Percentiles rank a stretch among this genome's conserved stretches.
Evolutionary conservation across 768 basidiomycete genomes (phyloP).

Genomic region (Hortiboletus campestris): DNA sequence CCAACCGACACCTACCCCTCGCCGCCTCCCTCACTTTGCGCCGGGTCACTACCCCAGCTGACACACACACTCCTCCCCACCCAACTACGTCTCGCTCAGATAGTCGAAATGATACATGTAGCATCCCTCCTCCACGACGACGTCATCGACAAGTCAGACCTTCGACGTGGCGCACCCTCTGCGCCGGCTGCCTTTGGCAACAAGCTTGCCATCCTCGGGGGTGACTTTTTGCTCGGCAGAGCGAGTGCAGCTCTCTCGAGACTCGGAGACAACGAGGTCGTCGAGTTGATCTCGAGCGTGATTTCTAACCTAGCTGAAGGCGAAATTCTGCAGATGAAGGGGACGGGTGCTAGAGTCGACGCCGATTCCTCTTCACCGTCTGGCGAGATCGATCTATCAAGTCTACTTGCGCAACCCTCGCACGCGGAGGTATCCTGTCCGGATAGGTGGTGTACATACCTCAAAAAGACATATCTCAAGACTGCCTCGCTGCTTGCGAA

Average conservation of each 20-base stretch:
- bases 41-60: constrained; percentile 32
- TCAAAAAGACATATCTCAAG: constrained; percentile 92
- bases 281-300: constrained; percentile 89
- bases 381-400: constrained; percentile 31
- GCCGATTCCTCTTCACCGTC: background rate
- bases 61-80: constrained; percentile 60
- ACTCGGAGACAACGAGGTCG: constrained; percentile 84
- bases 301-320: constrained; percentile 97
- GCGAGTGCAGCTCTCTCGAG: constrained; percentile 85
- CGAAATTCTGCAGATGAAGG: constrained; percentile 76
- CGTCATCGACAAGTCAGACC: constrained; percentile 72
- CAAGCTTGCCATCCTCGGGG: constrained; percentile 91
- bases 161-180: constrained; percentile 66
- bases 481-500: constrained; percentile 92
- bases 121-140: constrained; percentile 92
- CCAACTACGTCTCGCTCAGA: constrained; percentile 90
- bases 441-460: constrained; percentile 72
- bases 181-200: constrained; percentile 83
- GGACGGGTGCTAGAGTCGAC: background rate
- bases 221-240: constrained; percentile 93
- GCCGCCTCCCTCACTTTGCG: constrained; percentile 23
- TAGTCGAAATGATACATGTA: constrained; percentile 97
- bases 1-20: constrained; percentile 24
- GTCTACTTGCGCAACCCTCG: constrained; percentile 43
- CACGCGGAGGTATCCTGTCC: constrained; percentile 35